Evolutionary conservation across 2,329 filamentous ascomycete species (phyloP), one percentile per base, ranked within the genome.

Genomic region (Fusarium sp.): DNA sequence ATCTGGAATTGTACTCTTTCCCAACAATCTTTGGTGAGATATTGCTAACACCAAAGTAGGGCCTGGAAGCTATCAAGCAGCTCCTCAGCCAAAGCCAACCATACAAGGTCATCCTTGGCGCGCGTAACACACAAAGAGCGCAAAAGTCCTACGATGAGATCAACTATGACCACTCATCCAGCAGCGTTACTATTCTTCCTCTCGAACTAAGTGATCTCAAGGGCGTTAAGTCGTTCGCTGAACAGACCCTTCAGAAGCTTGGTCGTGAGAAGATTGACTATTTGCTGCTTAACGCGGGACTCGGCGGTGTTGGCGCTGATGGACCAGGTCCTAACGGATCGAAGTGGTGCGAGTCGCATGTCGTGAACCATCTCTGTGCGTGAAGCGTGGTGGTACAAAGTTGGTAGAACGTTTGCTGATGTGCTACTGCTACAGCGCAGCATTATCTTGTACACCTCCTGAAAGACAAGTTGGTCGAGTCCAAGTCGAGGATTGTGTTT

Each of bases 351-450:
- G 83, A 87, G 74, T 42, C 80, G 0, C 81, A 84, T 30, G 75
- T 87, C 18, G 85, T 88, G 22, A 88, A 88, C 64, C 85, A 87
- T 59, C 78, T 87, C 11, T 83, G 85, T 87, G 55, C 71, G 82
- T 59, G 5, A 9, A 12, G 2, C 24, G 5, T 30, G 24, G 16
- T 24, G 24, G 22, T 18, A 24, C n/a, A n/a, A 43, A 34, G 52
- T 24, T 29, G 25, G 22, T 11, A 24, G n/a, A 46, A 25, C 6
- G 7, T 32, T 46, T 20, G 16, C 71, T 76, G 15, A 73, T 49
- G 12, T 16, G 5, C 12, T 18, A 38, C 53, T 16, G 4, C 10
- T 20, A 32, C 54, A 87, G 85, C 86, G 7, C 86, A 88, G 59
- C 85, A 87, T 71, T 88, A 88, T 59, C 80, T 88, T 2, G 75